Evolutionary conservation across 1,284 basidiomycete species (phyloP).

Genomic region (Omphalotus olearius): DNA sequence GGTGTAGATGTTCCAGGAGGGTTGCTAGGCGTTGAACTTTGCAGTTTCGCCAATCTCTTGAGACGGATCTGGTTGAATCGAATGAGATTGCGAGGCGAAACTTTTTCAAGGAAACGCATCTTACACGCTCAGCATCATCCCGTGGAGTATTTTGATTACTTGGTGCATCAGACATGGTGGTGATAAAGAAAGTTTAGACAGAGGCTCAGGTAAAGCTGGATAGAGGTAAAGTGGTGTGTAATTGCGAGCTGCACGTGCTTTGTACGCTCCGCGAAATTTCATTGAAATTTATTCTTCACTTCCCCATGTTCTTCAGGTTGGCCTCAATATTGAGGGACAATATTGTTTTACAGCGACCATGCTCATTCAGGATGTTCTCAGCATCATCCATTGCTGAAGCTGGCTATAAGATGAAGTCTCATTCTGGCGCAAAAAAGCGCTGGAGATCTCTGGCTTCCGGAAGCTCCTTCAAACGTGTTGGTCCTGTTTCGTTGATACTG

Average conservation of each 20-base stretch:
- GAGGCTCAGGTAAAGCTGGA: no score
- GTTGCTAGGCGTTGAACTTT: constrained; percentile 35
- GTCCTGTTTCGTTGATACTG: not conserved
- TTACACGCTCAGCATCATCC: constrained; percentile 75
- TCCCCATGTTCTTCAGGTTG: constrained; percentile 19
- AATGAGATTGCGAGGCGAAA: not conserved
- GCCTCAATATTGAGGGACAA: constrained; percentile 24
- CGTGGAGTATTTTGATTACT: constrained; percentile 39
- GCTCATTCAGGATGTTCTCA: constrained; percentile 38
- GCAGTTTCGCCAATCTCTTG: constrained; percentile 81
- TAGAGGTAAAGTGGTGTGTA: no score
- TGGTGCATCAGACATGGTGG: constrained; percentile 5
- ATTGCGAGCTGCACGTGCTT: no score
- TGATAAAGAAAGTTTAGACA: not conserved
- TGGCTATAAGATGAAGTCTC: constrained; percentile 69
- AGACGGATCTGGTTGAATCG: constrained; percentile 65
- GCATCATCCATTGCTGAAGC: constrained; percentile 39
- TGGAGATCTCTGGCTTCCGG: constrained; percentile 69
- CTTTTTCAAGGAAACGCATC: constrained; percentile 17
- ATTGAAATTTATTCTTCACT: not conserved
- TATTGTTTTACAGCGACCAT: constrained; percentile 13
- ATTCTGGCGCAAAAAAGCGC: constrained; percentile 78
- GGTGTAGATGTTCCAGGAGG: constrained; percentile 26
- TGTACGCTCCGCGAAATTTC: no score
- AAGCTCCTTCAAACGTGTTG: constrained; percentile 69